These are phyloP conservation scores for Dactylella cylindrospora DNA, from an alignment of 2,329 filamentous ascomycete species.

Conservation along the genomic window DNA sequence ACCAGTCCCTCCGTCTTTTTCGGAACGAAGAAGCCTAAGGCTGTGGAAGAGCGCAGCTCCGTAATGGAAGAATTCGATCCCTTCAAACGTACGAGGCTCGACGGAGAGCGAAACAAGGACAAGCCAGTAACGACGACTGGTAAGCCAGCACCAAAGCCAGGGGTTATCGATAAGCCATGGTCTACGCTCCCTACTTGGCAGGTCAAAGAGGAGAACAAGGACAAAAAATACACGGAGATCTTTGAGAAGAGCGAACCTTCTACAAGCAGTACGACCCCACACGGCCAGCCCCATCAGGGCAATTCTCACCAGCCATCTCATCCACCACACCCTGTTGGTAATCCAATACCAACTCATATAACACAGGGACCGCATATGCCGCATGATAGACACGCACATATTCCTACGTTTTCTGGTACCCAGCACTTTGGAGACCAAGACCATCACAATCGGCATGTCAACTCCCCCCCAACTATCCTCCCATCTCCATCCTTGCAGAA, in stretches of 20 bases:
- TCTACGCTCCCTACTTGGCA: constrained; percentile 80
- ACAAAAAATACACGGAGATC: constrained; percentile 76
- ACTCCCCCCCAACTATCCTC: constrained; percentile 44
- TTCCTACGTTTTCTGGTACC: constrained; percentile 55
- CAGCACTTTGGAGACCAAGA: constrained; percentile 77
- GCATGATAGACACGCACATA: constrained; percentile 68
- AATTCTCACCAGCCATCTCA: constrained; percentile 82
- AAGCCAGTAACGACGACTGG: constrained; percentile 73
- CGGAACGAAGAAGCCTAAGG: constrained; percentile 70
- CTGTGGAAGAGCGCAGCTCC: constrained; percentile 60
- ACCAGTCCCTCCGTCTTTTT: constrained; percentile 61
- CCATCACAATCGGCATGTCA: constrained; percentile 21
- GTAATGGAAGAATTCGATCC: constrained; percentile 63
- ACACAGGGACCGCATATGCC: constrained; percentile 72
- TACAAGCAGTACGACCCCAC: constrained; percentile 67
- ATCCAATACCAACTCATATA: constrained; percentile 69
- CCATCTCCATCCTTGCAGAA: constrained; percentile 48
- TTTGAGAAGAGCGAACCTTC: constrained; percentile 67
- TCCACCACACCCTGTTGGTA: constrained; percentile 51
- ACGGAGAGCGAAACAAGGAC: constrained; percentile 53
- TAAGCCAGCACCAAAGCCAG: constrained; percentile 67
- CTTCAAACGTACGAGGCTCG: constrained; percentile 65
- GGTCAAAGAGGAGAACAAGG: constrained; percentile 66
- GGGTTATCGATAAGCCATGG: constrained; percentile 63
- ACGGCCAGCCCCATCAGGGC: constrained; percentile 67